Evolutionary conservation across 495 filamentous ascomycete species (phyloP).

Genomic region (Aspergillus coremiiformis): DNA sequence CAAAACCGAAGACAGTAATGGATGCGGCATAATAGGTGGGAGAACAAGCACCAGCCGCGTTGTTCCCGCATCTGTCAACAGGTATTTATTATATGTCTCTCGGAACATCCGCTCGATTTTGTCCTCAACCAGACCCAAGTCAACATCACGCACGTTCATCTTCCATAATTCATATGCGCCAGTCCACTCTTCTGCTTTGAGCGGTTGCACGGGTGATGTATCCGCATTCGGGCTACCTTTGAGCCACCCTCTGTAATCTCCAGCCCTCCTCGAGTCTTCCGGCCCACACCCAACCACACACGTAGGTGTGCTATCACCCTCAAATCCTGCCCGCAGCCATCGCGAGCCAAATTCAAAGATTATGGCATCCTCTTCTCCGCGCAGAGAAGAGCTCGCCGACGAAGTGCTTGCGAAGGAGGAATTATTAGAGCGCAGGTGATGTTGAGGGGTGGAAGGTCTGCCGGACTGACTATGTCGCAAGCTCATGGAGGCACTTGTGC

Average conservation of each 20-base stretch:
- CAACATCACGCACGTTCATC: conserved; percentile 60
- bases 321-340: conserved; percentile 75
- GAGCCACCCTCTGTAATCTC: conserved; percentile 72
- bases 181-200: conserved; percentile 57
- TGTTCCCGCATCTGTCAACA: conserved; percentile 68
- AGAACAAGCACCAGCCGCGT: conserved; percentile 67
- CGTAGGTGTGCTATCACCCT: conserved; percentile 68
- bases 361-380: conserved; percentile 75
- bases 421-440: conserved; percentile 31
- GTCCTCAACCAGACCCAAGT: conserved; percentile 76
- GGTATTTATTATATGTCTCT: conserved; percentile 76
- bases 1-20: conserved; percentile 65
- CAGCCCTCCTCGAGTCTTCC: conserved; percentile 65
- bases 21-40: conserved; percentile 70
- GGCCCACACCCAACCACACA: conserved; percentile 66
- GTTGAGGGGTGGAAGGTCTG: conserved; percentile 30
- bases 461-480: conserved; percentile 29
- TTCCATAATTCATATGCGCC: conserved; percentile 74
- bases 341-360: conserved; percentile 78
- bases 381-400: conserved; percentile 62
- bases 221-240: conserved; percentile 16
- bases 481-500: conserved; percentile 13
- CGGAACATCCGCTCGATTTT: conserved; percentile 79
- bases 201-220: conserved; percentile 12
- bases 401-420: conserved; percentile 54